Percentiles rank a stretch among this genome's conserved stretches.
phyloP scores from a whole-genome alignment of 164 flowering plant species.

The Sedum album region DNA sequence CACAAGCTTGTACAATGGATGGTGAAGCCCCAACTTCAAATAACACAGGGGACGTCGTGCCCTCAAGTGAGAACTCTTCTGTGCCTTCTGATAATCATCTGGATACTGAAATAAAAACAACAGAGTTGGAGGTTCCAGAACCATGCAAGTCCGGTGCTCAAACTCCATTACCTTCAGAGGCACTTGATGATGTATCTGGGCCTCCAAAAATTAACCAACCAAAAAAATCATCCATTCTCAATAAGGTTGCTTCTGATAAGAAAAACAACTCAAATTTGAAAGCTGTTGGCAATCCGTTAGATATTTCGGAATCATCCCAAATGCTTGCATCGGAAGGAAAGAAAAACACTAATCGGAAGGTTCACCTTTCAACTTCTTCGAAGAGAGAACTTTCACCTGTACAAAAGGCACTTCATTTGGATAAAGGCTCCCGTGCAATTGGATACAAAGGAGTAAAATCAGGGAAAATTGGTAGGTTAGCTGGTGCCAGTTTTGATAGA shows the following conservation, averaged over 20 bases:
- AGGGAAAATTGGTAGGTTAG: constrained; percentile 47
- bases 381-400: constrained; percentile 66
- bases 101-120: constrained; percentile 28
- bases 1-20: constrained; percentile 89
- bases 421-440: constrained; percentile 52
- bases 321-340: constrained; percentile 41
- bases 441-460: constrained; percentile 64
- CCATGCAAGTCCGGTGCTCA: constrained; percentile 24
- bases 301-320: constrained; percentile 26
- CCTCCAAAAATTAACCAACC: constrained; percentile 31
- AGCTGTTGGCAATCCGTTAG: constrained; percentile 29
- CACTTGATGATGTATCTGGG: constrained; percentile 20
- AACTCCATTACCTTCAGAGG: constrained; percentile 34
- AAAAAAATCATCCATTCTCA: constrained; percentile 26
- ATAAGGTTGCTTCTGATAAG: constrained; percentile 34
- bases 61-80: constrained; percentile 29
- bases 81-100: constrained; percentile 22
- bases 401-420: constrained; percentile 68
- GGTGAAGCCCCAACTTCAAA: constrained; percentile 37
- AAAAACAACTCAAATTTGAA: constrained; percentile 23
- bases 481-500: constrained; percentile 60
- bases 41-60: constrained; percentile 26
- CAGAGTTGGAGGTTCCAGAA: constrained; percentile 29
- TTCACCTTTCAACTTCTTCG: constrained; percentile 27
- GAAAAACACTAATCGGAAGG: constrained; percentile 37